Base-by-base conservation (phyloP, 306 rosid genomes). In the Malus asiatica region DNA sequence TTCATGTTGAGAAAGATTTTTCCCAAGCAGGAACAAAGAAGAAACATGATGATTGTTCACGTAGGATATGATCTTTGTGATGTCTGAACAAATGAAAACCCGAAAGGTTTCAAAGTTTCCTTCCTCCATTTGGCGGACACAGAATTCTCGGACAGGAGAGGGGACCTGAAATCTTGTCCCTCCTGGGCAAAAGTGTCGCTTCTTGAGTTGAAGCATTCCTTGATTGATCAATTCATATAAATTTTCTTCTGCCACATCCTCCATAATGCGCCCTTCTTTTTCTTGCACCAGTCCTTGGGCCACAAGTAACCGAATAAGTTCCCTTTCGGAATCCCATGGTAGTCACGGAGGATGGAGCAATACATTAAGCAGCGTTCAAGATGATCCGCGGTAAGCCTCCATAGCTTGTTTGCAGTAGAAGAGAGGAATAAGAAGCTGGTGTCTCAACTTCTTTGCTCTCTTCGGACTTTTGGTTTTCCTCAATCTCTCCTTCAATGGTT, bases 231-330 rank as follows among this genome's bases (percentile, higher is more conserved):
- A 35, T 68, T 80, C 72, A 35, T 18, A 18, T 60, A 80, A 35
- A 14, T 69, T 25, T 69, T 74, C 60, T 48, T 80, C 71, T 52
- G 83, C 83, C 29, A 51, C 27, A 60, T 68, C 79, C 71, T 74
- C 83, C 76, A 60, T 61, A 12, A 68, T 32, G 27, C 18, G 70
- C 66, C 72, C 79, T 74, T 61, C 67, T 40, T 60, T 69, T 19
- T 75, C 76, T 38, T 80, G 40, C 52, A 80, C 61, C 72, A 80
- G 58, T 59, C 73, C 72, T 61, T 75, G 71, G 27, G 83, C 83
- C 75, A 68, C 79, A 44, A 80, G 73, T 61, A 80, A 51, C 66
- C 71, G 72, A 15, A 61, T 74, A 74, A 74, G 72, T 38, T 74
- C 76, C 79, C 79, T 62, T 80, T 69, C 2, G 68, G 42, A 68